Conservation (phyloP, 106 monocot genomes). For the Xerophyta viscosa region DNA sequence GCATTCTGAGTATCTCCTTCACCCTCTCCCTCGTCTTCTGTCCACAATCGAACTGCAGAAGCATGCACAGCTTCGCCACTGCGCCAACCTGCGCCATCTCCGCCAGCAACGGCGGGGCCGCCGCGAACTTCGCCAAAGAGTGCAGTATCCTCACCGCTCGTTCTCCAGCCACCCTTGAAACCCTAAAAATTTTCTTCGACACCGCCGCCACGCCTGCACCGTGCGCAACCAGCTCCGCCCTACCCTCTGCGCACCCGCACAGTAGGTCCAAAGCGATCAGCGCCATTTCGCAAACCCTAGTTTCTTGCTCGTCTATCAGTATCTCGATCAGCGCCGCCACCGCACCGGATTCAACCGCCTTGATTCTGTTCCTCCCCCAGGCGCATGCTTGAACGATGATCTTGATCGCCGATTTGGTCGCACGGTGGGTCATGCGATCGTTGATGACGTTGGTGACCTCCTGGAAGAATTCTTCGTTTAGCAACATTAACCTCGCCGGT, state of each 20-base stretch:
- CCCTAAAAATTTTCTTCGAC: conserved; percentile 45
- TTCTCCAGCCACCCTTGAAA: conserved; percentile 37
- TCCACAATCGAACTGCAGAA: conserved; percentile 34
- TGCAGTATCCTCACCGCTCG: conserved; percentile 31
- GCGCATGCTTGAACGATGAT: conserved; percentile 17
- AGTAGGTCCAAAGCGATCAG: conserved; percentile 26
- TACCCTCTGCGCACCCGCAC: conserved; percentile 42
- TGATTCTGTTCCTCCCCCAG: conserved; percentile 30
- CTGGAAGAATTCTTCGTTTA: conserved; percentile 22
- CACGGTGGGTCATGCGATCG: conserved; percentile 5
- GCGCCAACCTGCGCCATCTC: conserved; percentile 56
- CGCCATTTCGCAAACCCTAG: conserved; percentile 31
- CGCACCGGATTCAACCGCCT: conserved; percentile 30
- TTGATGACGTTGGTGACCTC: conserved; percentile 9
- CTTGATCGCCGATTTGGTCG: conserved; percentile 26
- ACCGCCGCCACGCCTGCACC: conserved; percentile 21
- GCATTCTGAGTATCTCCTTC: conserved; percentile 26
- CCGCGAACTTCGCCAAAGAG: conserved; percentile 26
- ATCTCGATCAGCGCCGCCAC: conserved; percentile 35
- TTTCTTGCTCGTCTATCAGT: conserved; percentile 21
- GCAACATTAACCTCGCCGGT: conserved; percentile 2
- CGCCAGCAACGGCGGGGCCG: conserved; percentile 23
- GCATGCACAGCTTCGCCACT: conserved; percentile 47
- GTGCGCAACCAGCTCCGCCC: conserved; percentile 39
- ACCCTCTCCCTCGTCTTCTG: conserved; percentile 34